A percentile compares a stretch with the other conserved stretches of the same genome.
phyloP scores from a whole-genome alignment of 768 basidiomycete species.

The Cystobasidium tubakii region DNA sequence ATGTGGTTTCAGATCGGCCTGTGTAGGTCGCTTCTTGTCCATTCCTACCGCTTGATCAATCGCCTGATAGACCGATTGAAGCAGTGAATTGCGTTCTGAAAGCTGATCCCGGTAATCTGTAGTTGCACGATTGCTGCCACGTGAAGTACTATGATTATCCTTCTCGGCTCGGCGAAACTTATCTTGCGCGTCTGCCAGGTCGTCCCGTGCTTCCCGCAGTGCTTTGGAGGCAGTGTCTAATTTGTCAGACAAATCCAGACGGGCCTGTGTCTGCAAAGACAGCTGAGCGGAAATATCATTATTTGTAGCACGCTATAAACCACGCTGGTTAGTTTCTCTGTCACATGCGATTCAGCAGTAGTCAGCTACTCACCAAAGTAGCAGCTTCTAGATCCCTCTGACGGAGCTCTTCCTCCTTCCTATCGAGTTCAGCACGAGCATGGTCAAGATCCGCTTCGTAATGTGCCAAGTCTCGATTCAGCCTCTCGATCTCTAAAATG shows the following conservation, averaged over 20 bases:
- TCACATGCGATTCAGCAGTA: not conserved
- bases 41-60: conserved; percentile 88
- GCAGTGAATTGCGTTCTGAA: conserved; percentile 82
- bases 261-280: conserved; percentile 76
- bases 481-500: conserved; percentile 79
- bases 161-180: conserved; percentile 68
- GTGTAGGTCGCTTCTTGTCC: conserved; percentile 58
- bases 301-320: conserved; percentile 61
- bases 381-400: conserved; percentile 70
- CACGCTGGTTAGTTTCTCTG: not conserved
- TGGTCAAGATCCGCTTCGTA: conserved; percentile 72
- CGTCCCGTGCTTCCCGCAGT: conserved; percentile 64
- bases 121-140: conserved; percentile 56
- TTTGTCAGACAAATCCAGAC: conserved; percentile 81
- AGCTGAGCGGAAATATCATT: conserved; percentile 72
- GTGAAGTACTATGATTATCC: not conserved
- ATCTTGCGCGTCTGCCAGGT: conserved; percentile 59
- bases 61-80: conserved; percentile 89
- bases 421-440: conserved; percentile 63
- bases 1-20: conserved; percentile 75
- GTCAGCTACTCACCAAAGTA: conserved; percentile 53
- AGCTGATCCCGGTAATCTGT: conserved; percentile 88
- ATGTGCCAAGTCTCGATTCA: conserved; percentile 74
- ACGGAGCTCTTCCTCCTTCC: conserved; percentile 61
- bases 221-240: conserved; percentile 64